Conservation (phyloP, 345 rosid genomes). For the Microcos paniculata region DNA sequence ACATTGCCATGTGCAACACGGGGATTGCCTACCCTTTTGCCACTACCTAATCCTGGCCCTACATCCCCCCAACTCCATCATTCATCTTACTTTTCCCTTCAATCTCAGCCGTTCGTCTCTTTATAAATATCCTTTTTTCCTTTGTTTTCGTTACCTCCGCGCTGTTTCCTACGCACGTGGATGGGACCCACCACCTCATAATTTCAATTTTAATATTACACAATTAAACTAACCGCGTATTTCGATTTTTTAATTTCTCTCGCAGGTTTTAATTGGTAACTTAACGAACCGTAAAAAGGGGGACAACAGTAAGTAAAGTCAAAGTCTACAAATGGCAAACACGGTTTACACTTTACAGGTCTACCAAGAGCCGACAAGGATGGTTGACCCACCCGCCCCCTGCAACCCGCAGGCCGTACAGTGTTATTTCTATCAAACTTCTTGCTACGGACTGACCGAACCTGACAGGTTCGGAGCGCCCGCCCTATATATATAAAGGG, state of each 20-base stretch:
- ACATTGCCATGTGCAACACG: neutral
- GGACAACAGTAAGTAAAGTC: neutral
- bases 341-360: neutral
- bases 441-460: neutral
- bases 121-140: neutral
- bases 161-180: neutral
- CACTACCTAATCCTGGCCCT: neutral
- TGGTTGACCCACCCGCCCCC: neutral
- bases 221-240: neutral
- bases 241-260: neutral
- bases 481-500: neutral
- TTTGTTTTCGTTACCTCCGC: neutral
- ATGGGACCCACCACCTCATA: neutral
- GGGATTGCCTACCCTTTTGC: neutral
- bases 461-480: neutral
- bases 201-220: neutral
- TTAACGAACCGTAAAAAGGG: neutral
- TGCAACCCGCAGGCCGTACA: neutral
- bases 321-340: conserved; percentile 1
- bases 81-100: neutral
- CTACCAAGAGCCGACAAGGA: neutral
- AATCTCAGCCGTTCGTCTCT: neutral
- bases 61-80: neutral
- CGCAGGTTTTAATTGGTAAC: neutral
- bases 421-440: neutral